Percentiles rank a stretch among this genome's conserved stretches.
phyloP scores from a whole-genome alignment of 1,139 yeast species.

The Groenewaldozyma auringiensis region DNA sequence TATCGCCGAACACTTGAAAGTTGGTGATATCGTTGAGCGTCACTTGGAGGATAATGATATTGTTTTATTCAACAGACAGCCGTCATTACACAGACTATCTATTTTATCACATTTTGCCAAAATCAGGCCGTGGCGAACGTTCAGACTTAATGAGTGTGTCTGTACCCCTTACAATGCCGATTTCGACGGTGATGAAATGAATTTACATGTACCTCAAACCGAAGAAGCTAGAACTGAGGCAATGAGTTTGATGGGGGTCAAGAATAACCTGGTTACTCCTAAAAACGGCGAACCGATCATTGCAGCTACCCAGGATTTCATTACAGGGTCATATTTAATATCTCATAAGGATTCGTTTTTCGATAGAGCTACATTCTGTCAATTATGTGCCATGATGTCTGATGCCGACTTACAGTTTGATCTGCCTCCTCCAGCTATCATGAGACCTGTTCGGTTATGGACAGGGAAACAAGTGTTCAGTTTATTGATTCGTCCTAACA shows the following conservation, averaged over 20 bases:
- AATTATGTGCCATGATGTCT: constrained; percentile 88
- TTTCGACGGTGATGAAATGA: constrained; percentile 99
- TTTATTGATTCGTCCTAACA: constrained; percentile 76
- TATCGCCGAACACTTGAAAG: constrained; percentile 64
- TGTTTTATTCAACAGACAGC: constrained; percentile 94
- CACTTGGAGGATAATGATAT: constrained; percentile 97
- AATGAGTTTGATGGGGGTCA: constrained; percentile 95
- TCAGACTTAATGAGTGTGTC: constrained; percentile 95
- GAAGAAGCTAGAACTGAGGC: constrained; percentile 99
- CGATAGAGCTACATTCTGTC: constrained; percentile 78
- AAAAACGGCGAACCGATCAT: constrained; percentile 98
- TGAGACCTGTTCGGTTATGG: constrained; percentile 87
- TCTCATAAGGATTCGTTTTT: constrained; percentile 90
- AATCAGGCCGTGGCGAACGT: constrained; percentile 96
- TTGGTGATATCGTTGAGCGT: constrained; percentile 96
- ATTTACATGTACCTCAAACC: constrained; percentile 96
- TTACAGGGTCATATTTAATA: constrained; percentile 88
- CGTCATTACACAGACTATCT: constrained; percentile 90
- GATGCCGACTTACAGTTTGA: constrained; percentile 86
- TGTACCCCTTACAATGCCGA: constrained; percentile 99
- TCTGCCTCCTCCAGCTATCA: constrained; percentile 88
- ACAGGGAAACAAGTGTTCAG: constrained; percentile 96
- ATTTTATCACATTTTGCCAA: constrained; percentile 94
- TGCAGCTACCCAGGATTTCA: constrained; percentile 99
- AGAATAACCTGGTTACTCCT: constrained; percentile 88